Evolutionary conservation across 2,329 filamentous ascomycete genomes (phyloP), one percentile per base, ranked within the genome.

Genomic region (Fusarium ambrosium): DNA sequence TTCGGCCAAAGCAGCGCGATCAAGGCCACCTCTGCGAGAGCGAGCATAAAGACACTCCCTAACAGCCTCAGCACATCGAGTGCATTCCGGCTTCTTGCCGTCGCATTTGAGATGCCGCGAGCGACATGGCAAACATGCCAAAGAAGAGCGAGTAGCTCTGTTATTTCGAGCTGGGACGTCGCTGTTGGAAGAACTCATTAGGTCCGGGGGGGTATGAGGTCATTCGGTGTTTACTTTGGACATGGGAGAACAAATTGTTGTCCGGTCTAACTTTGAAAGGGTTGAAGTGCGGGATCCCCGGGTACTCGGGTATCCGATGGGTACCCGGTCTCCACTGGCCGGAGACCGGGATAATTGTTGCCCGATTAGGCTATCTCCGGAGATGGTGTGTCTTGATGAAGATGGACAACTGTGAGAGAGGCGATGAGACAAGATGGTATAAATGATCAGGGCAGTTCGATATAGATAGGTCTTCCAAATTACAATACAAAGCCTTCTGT

Each of bases 81-180:
- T 79, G 68, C 87, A 89, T 58, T 82, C 83, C 6, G 87, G 86
- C 18, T 85, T 83, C 34, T 83, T 84, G 14, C 85, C 87, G 75
- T 89, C 87, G 76, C 88, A 90, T 74, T 88, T 89, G 39, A 89
- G 78, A 77, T 89, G 88, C 37, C 86, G 82, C 24, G 82, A 85
- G 22, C 88, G 84, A 68, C 88, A 89, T 32, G 85, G 85, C 11
- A 88, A 84, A 76, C 88, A 90, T 16, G 88, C 88, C 62, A 86
- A 73, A 3, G 81, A 83, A 2, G 76, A 74, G 6, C 75, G 71
- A 10, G 71, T 77, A 13, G 27, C 59, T 36, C 59, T 45, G n/a
- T 58, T 53, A 4, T 10, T 34, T 8, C 62, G 71, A 11, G 10
- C 41, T 36, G 59, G 36, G 10, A 32, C 16, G 27, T 34, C 45